These are phyloP conservation scores for Achaetomiella virescens DNA, from an alignment of 495 filamentous ascomycete genomes.

Conservation along the genomic window DNA sequence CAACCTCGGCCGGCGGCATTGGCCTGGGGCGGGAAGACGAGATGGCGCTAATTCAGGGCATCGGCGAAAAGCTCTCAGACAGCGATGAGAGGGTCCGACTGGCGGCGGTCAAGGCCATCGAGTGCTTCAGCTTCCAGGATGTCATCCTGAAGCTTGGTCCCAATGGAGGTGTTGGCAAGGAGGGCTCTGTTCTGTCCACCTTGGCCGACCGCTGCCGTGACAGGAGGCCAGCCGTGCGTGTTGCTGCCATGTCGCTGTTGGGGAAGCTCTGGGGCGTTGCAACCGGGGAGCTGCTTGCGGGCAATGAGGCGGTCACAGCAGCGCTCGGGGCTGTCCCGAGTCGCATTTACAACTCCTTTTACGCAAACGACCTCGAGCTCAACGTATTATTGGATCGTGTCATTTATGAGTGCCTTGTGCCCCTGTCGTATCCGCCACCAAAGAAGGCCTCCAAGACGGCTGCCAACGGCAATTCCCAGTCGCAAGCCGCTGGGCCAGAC, in stretches of 20 bases:
- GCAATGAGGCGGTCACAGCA: conserved; percentile 65
- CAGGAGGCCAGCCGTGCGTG: conserved; percentile 70
- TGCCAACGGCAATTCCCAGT: conserved; percentile 54
- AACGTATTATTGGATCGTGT: conserved; percentile 78
- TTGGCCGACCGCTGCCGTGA: conserved; percentile 88
- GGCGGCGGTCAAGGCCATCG: conserved; percentile 76
- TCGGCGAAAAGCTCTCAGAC: conserved; percentile 78
- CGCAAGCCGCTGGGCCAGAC: conserved; percentile 37
- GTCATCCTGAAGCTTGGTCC: conserved; percentile 74
- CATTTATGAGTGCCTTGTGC: conserved; percentile 79
- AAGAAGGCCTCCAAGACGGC: conserved; percentile 46
- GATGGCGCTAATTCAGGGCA: conserved; percentile 57
- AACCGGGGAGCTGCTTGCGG: conserved; percentile 75
- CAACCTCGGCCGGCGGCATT: conserved; percentile 79
- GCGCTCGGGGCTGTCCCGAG: conserved; percentile 74
- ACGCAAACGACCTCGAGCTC: conserved; percentile 83
- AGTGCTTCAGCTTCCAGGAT: conserved; percentile 67
- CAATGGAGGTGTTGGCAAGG: conserved; percentile 61
- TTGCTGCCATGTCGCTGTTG: conserved; percentile 77
- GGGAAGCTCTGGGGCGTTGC: conserved; percentile 88
- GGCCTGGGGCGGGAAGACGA: conserved; percentile 76
- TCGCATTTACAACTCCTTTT: conserved; percentile 80
- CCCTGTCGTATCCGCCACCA: conserved; percentile 72
- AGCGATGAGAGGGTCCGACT: conserved; percentile 85
- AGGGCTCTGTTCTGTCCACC: conserved; percentile 65